Conservation (phyloP, 192 early-diverging fungal species). For the Dimargaris xerosporica region DNA sequence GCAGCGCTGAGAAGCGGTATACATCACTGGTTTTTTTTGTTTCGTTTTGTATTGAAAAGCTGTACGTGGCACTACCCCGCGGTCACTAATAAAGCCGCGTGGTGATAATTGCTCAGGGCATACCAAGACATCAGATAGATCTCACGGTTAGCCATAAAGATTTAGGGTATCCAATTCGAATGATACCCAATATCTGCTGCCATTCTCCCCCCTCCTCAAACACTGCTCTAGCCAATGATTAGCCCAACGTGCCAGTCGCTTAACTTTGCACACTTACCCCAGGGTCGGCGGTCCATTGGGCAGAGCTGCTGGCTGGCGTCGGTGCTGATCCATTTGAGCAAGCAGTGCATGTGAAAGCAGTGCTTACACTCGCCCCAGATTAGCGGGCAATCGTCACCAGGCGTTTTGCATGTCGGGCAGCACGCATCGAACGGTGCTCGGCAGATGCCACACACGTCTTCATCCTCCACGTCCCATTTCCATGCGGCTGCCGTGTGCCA, state of each 20-base stretch:
- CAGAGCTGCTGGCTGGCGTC: conserved; percentile 60
- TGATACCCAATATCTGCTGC: background rate
- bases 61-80: background rate
- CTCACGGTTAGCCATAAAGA: background rate
- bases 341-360: conserved; percentile 89
- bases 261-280: conserved; percentile 26
- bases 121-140: background rate
- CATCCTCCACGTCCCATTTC: conserved; percentile 68
- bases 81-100: background rate
- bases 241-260: background rate
- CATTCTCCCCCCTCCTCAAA: background rate
- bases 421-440: conserved; percentile 70
- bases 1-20: background rate
- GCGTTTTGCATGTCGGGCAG: conserved; percentile 70
- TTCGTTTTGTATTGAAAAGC: background rate
- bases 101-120: background rate
- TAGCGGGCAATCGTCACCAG: conserved; percentile 74
- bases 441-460: conserved; percentile 89
- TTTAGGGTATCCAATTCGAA: background rate
- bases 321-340: conserved; percentile 62
- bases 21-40: background rate
- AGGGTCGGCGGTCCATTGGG: conserved; percentile 77
- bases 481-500: conserved; percentile 80
- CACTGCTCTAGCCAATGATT: background rate
- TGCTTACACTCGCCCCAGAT: conserved; percentile 86